These are phyloP conservation scores for Gonium pectorale DNA, from an alignment of 139 green algal genomes.

Conservation along the genomic window DNA sequence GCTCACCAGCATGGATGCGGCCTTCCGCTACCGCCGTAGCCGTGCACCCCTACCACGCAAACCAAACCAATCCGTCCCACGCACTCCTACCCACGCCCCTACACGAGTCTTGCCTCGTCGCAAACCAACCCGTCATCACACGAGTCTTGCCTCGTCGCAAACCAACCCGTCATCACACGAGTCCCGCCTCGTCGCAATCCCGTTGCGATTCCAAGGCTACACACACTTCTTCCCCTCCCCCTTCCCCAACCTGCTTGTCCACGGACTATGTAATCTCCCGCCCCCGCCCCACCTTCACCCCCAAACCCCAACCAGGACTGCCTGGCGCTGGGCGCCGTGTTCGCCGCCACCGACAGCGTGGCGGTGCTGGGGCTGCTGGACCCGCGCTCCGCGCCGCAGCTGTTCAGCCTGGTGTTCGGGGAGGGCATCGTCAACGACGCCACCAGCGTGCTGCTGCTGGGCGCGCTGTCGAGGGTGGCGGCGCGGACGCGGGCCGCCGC, in stretches of 20 bases:
- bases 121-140: no score
- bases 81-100: no score
- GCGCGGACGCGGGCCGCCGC: not conserved
- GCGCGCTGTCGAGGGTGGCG: conserved; percentile 65
- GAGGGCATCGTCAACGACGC: conserved; percentile 94
- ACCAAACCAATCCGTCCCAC: no score
- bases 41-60: no score
- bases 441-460: conserved; percentile 88
- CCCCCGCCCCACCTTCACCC: not conserved
- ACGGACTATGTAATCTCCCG: no score
- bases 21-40: no score
- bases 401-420: conserved; percentile 84
- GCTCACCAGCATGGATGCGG: no score
- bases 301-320: no score
- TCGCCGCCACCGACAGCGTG: conserved; percentile 91
- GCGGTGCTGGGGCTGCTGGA: conserved; percentile 86
- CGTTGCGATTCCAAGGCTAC: not conserved
- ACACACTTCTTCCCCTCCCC: not conserved
- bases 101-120: no score
- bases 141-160: no score
- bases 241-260: no score
- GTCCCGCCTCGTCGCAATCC: not conserved
- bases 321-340: conserved; percentile 89
- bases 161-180: not conserved
- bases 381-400: conserved; percentile 66